Percentiles rank a stretch among this genome's conserved stretches.
Evolutionary conservation across 2,329 filamentous ascomycete genomes (phyloP).

Genomic region (Metarhizium humberi): DNA sequence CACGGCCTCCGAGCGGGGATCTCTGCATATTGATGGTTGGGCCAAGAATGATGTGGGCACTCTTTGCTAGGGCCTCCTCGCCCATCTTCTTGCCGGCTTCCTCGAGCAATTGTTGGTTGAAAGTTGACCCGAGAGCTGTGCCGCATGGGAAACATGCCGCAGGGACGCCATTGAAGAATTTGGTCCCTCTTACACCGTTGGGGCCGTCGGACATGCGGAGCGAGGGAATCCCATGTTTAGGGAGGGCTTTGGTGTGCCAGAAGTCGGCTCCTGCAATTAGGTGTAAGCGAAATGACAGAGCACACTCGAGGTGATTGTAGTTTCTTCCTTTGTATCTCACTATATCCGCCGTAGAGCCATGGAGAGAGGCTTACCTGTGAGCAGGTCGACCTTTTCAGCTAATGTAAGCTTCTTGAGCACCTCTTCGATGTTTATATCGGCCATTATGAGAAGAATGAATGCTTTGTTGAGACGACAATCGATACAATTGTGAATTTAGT

Average conservation of each 20-base stretch:
- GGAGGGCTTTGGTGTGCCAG: constrained; percentile 57
- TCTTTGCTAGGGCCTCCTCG: constrained; percentile 44
- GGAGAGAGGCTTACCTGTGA: constrained; percentile 31
- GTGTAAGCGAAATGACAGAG: background rate
- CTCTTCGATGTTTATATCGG: constrained; percentile 44
- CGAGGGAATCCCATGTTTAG: constrained; percentile 51
- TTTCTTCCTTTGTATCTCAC: no score
- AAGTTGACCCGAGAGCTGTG: constrained; percentile 48
- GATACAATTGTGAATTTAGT: no score
- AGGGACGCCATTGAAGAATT: constrained; percentile 55
- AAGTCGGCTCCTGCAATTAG: constrained; percentile 49
- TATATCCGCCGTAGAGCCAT: background rate
- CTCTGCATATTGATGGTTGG: constrained; percentile 57
- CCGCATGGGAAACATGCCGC: constrained; percentile 55
- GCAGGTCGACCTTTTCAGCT: constrained; percentile 42
- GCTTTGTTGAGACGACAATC: no score
- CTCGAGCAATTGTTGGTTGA: constrained; percentile 42
- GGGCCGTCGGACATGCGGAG: constrained; percentile 60
- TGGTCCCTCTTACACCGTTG: constrained; percentile 58
- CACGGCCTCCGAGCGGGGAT: constrained; percentile 48
- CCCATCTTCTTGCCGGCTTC: constrained; percentile 42
- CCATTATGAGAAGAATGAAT: constrained; percentile 23
- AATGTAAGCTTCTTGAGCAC: constrained; percentile 43
- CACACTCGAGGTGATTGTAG: background rate
- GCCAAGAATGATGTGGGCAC: constrained; percentile 48